Evolutionary conservation across 2,329 filamentous ascomycete genomes (phyloP).

Genomic region (Chaetomiaceae sp.): DNA sequence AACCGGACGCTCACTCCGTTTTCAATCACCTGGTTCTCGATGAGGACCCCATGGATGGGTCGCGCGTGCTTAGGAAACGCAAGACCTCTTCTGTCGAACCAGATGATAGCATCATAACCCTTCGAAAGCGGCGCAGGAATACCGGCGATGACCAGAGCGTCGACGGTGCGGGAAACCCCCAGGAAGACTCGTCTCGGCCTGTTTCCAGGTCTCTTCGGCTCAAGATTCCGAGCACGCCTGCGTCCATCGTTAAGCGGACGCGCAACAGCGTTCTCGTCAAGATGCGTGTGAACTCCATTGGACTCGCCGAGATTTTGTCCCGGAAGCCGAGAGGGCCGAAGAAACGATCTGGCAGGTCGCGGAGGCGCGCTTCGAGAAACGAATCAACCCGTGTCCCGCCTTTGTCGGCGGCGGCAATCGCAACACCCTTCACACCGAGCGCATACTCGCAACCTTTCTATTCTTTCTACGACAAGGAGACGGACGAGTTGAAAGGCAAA

Average conservation of each 20-base stretch:
- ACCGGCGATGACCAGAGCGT: constrained; percentile 40
- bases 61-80: constrained; percentile 74
- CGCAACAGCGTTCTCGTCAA: constrained; percentile 49
- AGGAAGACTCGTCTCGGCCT: constrained; percentile 33
- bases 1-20: constrained; percentile 68
- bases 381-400: constrained; percentile 31
- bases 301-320: constrained; percentile 57
- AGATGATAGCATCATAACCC: constrained; percentile 49
- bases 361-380: constrained; percentile 33
- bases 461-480: constrained; percentile 82
- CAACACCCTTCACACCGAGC: constrained; percentile 53
- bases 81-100: constrained; percentile 70
- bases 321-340: constrained; percentile 51
- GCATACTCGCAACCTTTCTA: constrained; percentile 75
- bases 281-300: constrained; percentile 52
- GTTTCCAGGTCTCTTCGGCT: constrained; percentile 55
- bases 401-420: constrained; percentile 37
- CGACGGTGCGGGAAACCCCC: constrained; percentile 29
- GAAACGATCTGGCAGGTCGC: constrained; percentile 40
- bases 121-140: constrained; percentile 51
- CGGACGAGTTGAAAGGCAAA: constrained; percentile 84
- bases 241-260: constrained; percentile 40
- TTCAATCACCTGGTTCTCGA: constrained; percentile 69
- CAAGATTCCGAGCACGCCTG: constrained; percentile 40
- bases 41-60: constrained; percentile 69